Evolutionary conservation across 164 flowering plant species (phyloP).

Genomic region (Malania oleifera): DNA sequence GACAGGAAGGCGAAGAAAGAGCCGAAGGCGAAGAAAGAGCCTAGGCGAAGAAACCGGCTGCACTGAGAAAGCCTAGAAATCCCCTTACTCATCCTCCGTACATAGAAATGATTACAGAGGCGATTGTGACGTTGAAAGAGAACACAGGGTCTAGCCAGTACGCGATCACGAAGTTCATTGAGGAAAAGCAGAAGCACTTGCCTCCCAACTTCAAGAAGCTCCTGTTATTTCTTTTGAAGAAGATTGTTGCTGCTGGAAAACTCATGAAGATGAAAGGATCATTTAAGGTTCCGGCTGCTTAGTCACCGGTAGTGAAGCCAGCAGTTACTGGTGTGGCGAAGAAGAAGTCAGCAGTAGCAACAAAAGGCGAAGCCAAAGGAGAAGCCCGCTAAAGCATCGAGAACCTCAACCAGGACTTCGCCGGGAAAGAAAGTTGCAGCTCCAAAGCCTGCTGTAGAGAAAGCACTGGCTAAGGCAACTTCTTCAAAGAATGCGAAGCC

Average conservation of each 20-base stretch:
- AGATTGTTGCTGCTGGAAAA: conserved; percentile 39
- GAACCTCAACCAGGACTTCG: conserved; percentile 33
- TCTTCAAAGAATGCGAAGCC: conserved; percentile 17
- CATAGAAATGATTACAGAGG: conserved; percentile 58
- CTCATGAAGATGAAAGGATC: conserved; percentile 50
- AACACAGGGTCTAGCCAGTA: conserved; percentile 57
- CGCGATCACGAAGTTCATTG: conserved; percentile 48
- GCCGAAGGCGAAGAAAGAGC: conserved; percentile 30
- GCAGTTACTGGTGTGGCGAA: conserved; percentile 17
- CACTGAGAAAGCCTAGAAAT: conserved; percentile 27
- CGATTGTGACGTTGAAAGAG: conserved; percentile 56
- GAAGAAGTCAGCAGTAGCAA: conserved; percentile 18
- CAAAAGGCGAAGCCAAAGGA: conserved; percentile 34
- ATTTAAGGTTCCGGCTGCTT: conserved; percentile 42
- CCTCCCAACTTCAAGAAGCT: conserved; percentile 54
- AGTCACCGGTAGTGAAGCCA: conserved; percentile 5
- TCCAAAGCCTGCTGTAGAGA: conserved; percentile 23
- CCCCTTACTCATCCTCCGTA: conserved; percentile 53
- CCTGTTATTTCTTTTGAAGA: conserved; percentile 44
- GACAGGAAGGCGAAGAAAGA: conserved; percentile 20
- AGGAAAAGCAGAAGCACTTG: conserved; percentile 48
- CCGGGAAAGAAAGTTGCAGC: conserved; percentile 31
- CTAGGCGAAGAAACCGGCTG: conserved; percentile 29
- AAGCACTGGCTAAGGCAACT: conserved; percentile 9
- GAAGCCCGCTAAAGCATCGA: conserved; percentile 30